Base-by-base conservation (phyloP, 2,329 filamentous ascomycete species). In the Sclerotinia subarctica region DNA sequence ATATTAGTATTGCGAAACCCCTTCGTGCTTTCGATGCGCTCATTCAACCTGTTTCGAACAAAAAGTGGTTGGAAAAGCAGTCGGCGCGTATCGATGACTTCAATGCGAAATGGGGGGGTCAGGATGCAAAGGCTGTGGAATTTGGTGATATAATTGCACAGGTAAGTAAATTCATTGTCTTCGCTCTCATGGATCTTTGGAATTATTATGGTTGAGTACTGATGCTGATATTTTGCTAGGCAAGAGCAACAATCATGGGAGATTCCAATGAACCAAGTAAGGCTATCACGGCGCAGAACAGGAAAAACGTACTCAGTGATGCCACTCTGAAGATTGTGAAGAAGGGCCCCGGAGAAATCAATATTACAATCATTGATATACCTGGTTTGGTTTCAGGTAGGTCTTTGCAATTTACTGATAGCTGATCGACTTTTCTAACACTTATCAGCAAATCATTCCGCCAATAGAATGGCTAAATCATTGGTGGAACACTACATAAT, bases 401-500 rank as follows among this genome's bases (percentile, higher is more conserved):
- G 65, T 68, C 24, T 8, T 35, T 19, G 44, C 15, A 5, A 26
- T 21, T n/a, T 42, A 21, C n/a, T 42, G 8, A 24, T 52, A 2
- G 6, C 19, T 15, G n/a, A 49, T 21, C 38, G 54, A 3, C 2
- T 29, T 29, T 52, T 26, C n/a, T 58, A 7, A 64, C 21, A 21
- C 15, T 5, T 7, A 2, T 5, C 26, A 66, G 54, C 44, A 10
- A 29, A 8, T 10, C 44, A 71, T 26, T 32, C 52, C 7, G 70
- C 69, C 42, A 64, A 70, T 56, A 68, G 63, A 47, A 71, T 68
- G 35, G 70, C 73, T 0, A 69, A 59, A 24, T 29, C 69, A 15
- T 68, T 77, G 5, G 73, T 74, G 2, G 66, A 72, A 17, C 68
- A 67, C 17, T 82, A 83, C 65, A 78, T 82, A 66, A 70, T 72